A percentile compares a stretch with the other conserved stretches of the same genome.
phyloP scores from a whole-genome alignment of 768 basidiomycete species.

The Mycena rosella region DNA sequence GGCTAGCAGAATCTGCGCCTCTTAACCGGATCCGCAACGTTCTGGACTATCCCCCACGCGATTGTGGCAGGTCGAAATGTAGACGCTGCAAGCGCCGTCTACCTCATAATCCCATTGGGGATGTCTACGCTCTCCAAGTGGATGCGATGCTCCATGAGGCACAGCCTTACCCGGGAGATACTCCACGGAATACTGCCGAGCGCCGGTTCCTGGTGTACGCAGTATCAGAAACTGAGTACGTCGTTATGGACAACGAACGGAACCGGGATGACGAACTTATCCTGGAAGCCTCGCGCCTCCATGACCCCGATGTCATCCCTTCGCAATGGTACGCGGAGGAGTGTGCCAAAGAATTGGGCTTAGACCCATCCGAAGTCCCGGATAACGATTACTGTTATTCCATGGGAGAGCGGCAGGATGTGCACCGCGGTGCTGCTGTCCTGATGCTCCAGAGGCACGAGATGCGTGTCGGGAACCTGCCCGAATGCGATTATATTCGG shows the following conservation, averaged over 20 bases:
- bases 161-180: constrained; percentile 2
- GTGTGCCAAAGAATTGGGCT: too few relatives aligned
- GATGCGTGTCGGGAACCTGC: too few relatives aligned
- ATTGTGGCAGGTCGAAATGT: too few relatives aligned
- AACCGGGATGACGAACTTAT: background rate
- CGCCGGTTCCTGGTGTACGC: background rate
- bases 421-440: too few relatives aligned
- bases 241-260: background rate
- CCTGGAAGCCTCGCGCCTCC: background rate
- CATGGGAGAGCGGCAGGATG: too few relatives aligned
- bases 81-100: background rate
- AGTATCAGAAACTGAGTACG: background rate
- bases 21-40: too few relatives aligned
- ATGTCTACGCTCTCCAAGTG: background rate
- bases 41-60: too few relatives aligned
- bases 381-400: too few relatives aligned
- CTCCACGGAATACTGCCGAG: background rate
- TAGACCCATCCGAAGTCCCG: too few relatives aligned
- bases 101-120: background rate
- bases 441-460: too few relatives aligned
- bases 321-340: background rate
- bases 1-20: too few relatives aligned
- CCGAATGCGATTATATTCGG: too few relatives aligned
- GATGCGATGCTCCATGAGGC: background rate
- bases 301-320: background rate